Evolutionary conservation across 768 basidiomycete species (phyloP), one percentile per base, ranked within the genome.

Genomic region (Heimioporus sp.): DNA sequence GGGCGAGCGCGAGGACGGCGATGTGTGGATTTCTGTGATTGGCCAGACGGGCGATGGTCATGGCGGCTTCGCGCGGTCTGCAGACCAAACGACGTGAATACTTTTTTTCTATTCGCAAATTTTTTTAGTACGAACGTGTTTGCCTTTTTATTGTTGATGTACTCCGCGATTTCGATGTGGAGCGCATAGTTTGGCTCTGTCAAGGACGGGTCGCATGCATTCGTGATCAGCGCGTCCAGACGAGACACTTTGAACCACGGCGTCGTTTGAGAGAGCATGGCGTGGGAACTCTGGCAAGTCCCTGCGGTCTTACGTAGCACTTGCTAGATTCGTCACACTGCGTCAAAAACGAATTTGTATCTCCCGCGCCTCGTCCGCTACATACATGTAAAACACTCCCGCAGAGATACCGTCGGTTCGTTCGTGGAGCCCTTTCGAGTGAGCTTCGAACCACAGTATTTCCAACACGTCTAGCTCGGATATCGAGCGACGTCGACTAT

Each of bases 21-120:
- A 96, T 80, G 66, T 97, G 95, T 0, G 91, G 91, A 62, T 96
- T 95, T 51, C 94, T 85, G 65, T 94, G 89, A 70, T 98, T 98
- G 51, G 92, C 85, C 41, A 91, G 78, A 17, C 86, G 80, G 13
- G 92, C 90, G 36, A 92, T 77, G 49, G 82, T 76, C 82, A 96
- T 91, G 30, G 89, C 85, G 6, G 92, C 92, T 65, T 99, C 97
- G 51, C 97, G 83, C 7, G 97, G 90, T 54, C 92, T 95, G 24
- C 24, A 28, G 7, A 28, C 24, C 24, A 28, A 28, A 28, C 24
- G 24, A 28, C 24, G 7, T 28, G 24, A 28, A 4, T 6, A 28
- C 24, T 28, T 28, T 28, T 28, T 28, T 28, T 24, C 21, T 2
- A 24, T 24, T 24, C 21, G 6, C 24, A 6, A 6, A 6, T 28